Evolutionary conservation across 306 rosid species (phyloP).

Genomic region (Rosa persica): DNA sequence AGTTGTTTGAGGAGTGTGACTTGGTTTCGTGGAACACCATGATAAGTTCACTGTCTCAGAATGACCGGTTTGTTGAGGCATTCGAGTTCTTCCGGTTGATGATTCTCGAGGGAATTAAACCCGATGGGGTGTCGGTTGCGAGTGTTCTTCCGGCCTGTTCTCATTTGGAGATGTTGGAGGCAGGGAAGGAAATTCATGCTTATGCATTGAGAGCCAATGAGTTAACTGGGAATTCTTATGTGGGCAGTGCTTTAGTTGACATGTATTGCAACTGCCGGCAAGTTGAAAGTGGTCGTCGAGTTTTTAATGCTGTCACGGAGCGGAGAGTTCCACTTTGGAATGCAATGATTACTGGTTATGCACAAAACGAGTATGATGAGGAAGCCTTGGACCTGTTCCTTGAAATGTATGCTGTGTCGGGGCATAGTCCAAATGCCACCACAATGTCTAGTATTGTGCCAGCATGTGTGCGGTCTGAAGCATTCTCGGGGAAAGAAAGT

Average conservation of each 20-base stretch:
- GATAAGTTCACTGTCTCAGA: slow-evolving; percentile 76
- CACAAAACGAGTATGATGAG: slow-evolving; percentile 55
- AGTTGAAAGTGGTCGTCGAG: slow-evolving; percentile 51
- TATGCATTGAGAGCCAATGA: slow-evolving; percentile 50
- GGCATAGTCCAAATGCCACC: slow-evolving; percentile 52
- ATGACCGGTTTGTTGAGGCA: slow-evolving; percentile 58
- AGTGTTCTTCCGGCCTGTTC: slow-evolving; percentile 86
- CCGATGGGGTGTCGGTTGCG: slow-evolving; percentile 71
- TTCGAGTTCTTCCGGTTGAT: slow-evolving; percentile 44
- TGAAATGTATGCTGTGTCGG: slow-evolving; percentile 48
- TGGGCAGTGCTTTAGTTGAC: slow-evolving; percentile 79
- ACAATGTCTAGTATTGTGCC: slow-evolving; percentile 78
- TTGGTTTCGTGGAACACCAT: slow-evolving; percentile 78
- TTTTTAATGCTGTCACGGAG: slow-evolving; percentile 49
- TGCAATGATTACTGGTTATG: slow-evolving; percentile 77
- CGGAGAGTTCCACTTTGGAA: slow-evolving; percentile 62
- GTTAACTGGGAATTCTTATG: slow-evolving; percentile 59
- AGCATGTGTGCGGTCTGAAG: slow-evolving; percentile 51
- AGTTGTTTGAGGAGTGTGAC: slow-evolving; percentile 61
- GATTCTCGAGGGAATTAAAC: slow-evolving; percentile 55
- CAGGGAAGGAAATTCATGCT: slow-evolving; percentile 67
- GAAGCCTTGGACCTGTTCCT: slow-evolving; percentile 62
- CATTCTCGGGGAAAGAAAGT: slow-evolving; percentile 51
- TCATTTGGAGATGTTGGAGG: slow-evolving; percentile 62
- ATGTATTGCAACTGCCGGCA: slow-evolving; percentile 78